Conservation (phyloP, 345 rosid genomes). For the Eucalyptus microcorys region DNA sequence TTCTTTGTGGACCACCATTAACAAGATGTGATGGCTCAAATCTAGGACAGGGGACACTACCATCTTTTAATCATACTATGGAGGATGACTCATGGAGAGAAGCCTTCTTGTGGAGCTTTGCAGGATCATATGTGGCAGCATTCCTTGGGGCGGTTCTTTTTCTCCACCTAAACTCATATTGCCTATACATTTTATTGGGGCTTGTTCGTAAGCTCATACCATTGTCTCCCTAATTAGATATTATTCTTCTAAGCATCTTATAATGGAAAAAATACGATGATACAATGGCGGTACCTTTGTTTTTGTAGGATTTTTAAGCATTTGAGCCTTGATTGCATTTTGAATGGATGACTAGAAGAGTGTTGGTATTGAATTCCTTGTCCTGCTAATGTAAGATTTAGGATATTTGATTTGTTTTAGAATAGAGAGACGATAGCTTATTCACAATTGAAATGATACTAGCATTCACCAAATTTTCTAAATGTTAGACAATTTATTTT, state of each 20-base stretch:
- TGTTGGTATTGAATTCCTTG: too few species aligned
- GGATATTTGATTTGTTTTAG: too few species aligned
- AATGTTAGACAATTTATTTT: slow-evolving; percentile 11
- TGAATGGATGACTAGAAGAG: too few species aligned
- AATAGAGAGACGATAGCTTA: neutral
- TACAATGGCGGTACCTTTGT: too few species aligned
- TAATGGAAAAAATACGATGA: too few species aligned
- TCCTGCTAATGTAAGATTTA: too few species aligned
- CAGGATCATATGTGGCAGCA: neutral
- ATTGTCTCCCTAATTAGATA: neutral
- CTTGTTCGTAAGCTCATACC: neutral
- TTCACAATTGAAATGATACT: neutral
- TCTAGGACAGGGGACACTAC: neutral
- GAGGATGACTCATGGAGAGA: neutral
- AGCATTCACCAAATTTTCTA: neutral
- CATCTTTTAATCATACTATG: neutral
- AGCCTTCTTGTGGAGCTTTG: neutral
- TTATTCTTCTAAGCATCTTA: neutral
- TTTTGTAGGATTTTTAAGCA: too few species aligned
- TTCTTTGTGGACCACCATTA: neutral
- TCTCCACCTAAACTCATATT: neutral
- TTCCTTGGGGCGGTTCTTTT: neutral
- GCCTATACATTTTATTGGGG: too few species aligned
- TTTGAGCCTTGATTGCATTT: too few species aligned
- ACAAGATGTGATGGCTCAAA: neutral